Conservation (phyloP, 1,139 yeast genomes). For the Pichia sp. region DNA sequence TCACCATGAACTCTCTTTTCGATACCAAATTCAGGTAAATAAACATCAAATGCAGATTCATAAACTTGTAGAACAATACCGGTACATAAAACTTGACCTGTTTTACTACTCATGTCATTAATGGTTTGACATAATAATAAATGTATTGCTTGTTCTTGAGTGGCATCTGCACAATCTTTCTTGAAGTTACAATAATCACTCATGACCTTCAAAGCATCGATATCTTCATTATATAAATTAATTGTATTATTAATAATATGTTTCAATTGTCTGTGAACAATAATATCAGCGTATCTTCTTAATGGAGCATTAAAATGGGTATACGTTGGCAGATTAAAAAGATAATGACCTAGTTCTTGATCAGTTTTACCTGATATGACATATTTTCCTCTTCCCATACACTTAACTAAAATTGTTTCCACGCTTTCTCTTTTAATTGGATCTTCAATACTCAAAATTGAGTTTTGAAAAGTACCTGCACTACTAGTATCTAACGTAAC, state of each 20-base stretch:
- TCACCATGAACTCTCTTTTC: conserved; percentile 98
- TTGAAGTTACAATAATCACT: conserved; percentile 93
- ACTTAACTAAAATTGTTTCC: conserved; percentile 73
- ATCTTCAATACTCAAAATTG: conserved; percentile 61
- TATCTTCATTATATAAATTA: conserved; percentile 42
- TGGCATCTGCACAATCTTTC: conserved; percentile 87
- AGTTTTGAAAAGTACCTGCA: conserved; percentile 65
- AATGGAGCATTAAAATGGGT: conserved; percentile 94
- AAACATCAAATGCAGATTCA: conserved; percentile 92
- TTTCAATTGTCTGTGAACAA: conserved; percentile 89
- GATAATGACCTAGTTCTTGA: conserved; percentile 74
- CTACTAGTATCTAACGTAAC: conserved; percentile 67
- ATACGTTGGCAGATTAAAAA: conserved; percentile 75
- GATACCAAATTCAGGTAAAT: conserved; percentile 90
- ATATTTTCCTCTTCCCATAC: conserved; percentile 80
- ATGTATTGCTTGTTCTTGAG: conserved; percentile 94
- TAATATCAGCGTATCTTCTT: conserved; percentile 84
- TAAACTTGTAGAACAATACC: conserved; percentile 90
- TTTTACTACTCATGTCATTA: conserved; percentile 64
- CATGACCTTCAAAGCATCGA: conserved; percentile 68
- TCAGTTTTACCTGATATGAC: conserved; percentile 85
- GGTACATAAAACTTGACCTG: conserved; percentile 78
- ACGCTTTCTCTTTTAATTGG: conserved; percentile 62
- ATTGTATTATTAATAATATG: conserved; percentile 42
- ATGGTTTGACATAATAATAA: conserved; percentile 77